Evolutionary conservation across 2,329 filamentous ascomycete genomes (phyloP).

Genomic region (Furcasterigmium sp.): DNA sequence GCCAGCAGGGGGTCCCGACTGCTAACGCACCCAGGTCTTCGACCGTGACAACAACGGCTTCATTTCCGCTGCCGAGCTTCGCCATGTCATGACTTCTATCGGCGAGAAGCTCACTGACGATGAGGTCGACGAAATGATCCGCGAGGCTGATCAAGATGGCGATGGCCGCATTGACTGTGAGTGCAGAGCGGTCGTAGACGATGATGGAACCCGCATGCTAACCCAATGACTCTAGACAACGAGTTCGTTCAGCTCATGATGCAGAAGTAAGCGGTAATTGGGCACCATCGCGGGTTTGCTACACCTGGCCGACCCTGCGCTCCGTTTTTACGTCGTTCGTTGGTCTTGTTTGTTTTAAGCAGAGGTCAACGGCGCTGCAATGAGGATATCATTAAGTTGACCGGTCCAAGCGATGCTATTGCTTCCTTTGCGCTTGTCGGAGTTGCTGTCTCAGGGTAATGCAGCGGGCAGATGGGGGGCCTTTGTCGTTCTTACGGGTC

Average conservation of each 20-base stretch:
- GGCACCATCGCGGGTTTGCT: background rate
- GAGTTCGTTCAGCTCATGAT: slow-evolving; percentile 94
- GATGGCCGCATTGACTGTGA: slow-evolving; percentile 85
- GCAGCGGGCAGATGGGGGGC: too few species aligned
- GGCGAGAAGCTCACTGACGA: slow-evolving; percentile 88
- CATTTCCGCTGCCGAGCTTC: slow-evolving; percentile 82
- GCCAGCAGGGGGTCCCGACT: background rate
- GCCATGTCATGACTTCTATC: slow-evolving; percentile 89
- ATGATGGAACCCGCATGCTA: background rate
- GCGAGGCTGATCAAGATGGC: slow-evolving; percentile 84
- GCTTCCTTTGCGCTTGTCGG: slow-evolving; percentile 1
- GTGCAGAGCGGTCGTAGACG: slow-evolving; percentile 17
- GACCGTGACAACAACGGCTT: slow-evolving; percentile 90
- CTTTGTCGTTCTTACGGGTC: too few species aligned
- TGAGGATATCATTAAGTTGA: background rate
- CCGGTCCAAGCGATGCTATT: background rate
- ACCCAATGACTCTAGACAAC: slow-evolving; percentile 58
- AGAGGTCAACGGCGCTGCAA: background rate
- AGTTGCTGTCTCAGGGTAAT: too few species aligned
- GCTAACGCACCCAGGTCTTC: slow-evolving; percentile 50
- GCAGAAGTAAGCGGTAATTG: slow-evolving; percentile 64
- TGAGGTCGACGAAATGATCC: slow-evolving; percentile 90
- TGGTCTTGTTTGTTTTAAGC: background rate
- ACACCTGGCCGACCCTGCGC: too few species aligned
- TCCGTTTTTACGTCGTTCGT: too few species aligned